A percentile compares a stretch with the other conserved stretches of the same genome.
phyloP scores from a whole-genome alignment of 352 stramenopile genomes.

The Pythium rishiriense region DNA sequence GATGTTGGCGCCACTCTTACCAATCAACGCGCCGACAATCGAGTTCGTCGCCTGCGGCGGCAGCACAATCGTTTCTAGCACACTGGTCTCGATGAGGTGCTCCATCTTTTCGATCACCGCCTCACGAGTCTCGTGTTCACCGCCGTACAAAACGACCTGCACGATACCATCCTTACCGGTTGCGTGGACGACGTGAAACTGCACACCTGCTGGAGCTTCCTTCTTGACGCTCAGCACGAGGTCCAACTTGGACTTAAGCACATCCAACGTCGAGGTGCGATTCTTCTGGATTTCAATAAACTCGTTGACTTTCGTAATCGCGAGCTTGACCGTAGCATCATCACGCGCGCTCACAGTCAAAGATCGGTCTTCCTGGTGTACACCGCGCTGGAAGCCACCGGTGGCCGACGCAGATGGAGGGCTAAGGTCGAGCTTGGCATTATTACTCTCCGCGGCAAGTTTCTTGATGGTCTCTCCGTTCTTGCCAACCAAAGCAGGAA shows the following conservation, averaged over 20 bases:
- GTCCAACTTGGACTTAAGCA: constrained; percentile 48
- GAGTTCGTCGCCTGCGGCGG: constrained; percentile 39
- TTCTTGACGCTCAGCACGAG: constrained; percentile 56
- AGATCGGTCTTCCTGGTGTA: constrained; percentile 32
- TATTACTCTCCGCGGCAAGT: constrained; percentile 55
- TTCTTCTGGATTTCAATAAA: constrained; percentile 56
- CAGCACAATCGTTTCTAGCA: constrained; percentile 51
- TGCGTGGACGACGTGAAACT: constrained; percentile 55
- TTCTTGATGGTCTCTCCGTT: constrained; percentile 82
- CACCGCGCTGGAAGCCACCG: background rate
- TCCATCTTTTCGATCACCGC: constrained; percentile 63
- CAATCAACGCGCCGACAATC: constrained; percentile 75
- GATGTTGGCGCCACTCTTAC: constrained; percentile 81
- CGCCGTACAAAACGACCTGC: constrained; percentile 57
- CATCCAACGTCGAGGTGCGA: constrained; percentile 44
- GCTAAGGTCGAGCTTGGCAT: constrained; percentile 57
- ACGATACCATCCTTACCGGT: constrained; percentile 37
- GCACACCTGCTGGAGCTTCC: constrained; percentile 40
- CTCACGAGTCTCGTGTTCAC: constrained; percentile 57
- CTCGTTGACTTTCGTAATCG: constrained; percentile 55
- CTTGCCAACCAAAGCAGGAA: constrained; percentile 70
- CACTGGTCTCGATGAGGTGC: constrained; percentile 51
- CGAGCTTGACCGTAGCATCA: constrained; percentile 58
- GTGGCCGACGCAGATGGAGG: constrained; percentile 14
- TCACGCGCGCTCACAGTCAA: constrained; percentile 72